Conservation (phyloP, 1,284 basidiomycete genomes). For the Tilletia indica region DNA sequence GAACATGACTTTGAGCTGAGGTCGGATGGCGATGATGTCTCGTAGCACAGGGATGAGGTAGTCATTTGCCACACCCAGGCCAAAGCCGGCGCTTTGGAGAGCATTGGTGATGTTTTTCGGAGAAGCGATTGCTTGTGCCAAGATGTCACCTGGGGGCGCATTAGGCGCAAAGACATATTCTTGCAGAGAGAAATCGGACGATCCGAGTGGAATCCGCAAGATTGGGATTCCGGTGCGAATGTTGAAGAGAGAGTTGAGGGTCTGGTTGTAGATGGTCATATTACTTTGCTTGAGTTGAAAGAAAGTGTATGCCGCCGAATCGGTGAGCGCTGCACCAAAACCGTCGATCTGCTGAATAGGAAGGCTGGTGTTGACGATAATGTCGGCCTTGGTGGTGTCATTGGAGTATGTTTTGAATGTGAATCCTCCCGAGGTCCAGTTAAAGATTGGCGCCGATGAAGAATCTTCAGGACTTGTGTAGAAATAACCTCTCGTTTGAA, state of each 20-base stretch:
- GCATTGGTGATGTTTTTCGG: neutral
- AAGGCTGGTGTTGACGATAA: conserved; percentile 32
- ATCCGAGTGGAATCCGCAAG: conserved; percentile 35
- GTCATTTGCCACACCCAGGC: conserved; percentile 26
- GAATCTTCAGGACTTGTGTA: neutral
- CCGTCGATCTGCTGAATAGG: conserved; percentile 34
- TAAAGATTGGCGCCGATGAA: conserved; percentile 19
- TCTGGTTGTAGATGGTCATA: conserved; percentile 26
- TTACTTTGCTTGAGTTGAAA: conserved; percentile 29
- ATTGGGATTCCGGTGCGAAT: conserved; percentile 34
- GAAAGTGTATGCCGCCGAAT: conserved; percentile 35
- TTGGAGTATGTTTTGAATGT: conserved; percentile 11
- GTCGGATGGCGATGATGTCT: conserved; percentile 34
- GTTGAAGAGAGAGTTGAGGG: conserved; percentile 41
- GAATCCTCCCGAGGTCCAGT: conserved; percentile 27
- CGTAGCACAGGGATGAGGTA: conserved; percentile 36
- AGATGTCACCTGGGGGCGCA: neutral
- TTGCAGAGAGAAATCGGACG: conserved; percentile 33
- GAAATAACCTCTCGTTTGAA: neutral
- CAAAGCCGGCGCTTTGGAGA: conserved; percentile 22
- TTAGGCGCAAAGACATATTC: conserved; percentile 17
- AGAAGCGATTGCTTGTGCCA: neutral
- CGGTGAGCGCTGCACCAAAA: conserved; percentile 40
- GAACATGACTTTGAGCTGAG: conserved; percentile 35
- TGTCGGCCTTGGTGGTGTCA: conserved; percentile 30